Evolutionary conservation across 2,329 filamentous ascomycete species (phyloP), one percentile per base, ranked within the genome.

Genomic region (Conoideocrella luteorostrata): DNA sequence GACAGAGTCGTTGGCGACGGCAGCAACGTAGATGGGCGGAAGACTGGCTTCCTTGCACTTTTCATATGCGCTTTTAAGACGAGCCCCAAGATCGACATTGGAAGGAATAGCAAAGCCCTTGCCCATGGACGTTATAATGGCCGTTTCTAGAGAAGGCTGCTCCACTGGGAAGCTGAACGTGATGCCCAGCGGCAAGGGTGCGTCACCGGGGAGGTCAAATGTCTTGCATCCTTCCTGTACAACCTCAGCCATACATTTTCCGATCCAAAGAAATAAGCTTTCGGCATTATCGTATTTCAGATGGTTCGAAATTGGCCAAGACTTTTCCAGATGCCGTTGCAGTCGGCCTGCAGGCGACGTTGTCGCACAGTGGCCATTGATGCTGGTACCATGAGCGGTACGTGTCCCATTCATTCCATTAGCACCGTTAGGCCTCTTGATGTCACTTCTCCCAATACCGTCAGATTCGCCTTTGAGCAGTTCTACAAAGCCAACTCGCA

Each of bases 1-100:
- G 29, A 91, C 86, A 0, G 87, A 79, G 55, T 93, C 87, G 55
- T 91, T 93, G 29, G 86, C 80, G 49, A 93, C 90, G 39, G 86
- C 87, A 7, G 79, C 75, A 41, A 91, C 82, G 47, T 75, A 75
- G 50, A 93, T 75, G 11, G 70, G 74, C 1, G 86, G 87, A 18
- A 89, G 64, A 11, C 64, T 58, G 1, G 62, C 49, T 5, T 54
- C 51, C 28, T 68, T 66, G n/a, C 73, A 65, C 26, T 68, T 66
- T 35, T 73, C 66, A 53, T 86, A 86, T 0, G 81, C 82, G 26
- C 68, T 63, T 9, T 74, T 61, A 6, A 86, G 66, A 49, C 78
- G 72, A 24, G 74, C 71, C 7, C 76, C 80, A 2, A 86, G 67
- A 45, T 85, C 76, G 6, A 81, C 61, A 34, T 80, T 68, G 2